Evolutionary conservation across 2,329 filamentous ascomycete genomes (phyloP).

Genomic region (Pseudogymnoascus sp.): DNA sequence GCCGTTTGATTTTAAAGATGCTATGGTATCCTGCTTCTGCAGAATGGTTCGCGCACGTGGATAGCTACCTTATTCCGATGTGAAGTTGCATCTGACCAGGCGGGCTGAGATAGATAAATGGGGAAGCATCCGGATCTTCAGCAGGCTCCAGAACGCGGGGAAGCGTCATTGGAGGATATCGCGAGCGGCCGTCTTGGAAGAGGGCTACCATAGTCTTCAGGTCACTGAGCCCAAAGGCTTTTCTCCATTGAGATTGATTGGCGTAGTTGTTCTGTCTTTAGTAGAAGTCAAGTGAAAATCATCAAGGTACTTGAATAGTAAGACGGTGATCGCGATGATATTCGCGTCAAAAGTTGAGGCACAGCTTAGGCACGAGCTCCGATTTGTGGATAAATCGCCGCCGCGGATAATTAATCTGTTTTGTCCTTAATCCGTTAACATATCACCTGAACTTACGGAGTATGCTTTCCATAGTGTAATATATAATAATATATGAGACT

Average conservation of each 20-base stretch:
- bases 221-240: neutral
- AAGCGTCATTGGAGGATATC: neutral
- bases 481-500: neutral
- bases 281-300: neutral
- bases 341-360: neutral
- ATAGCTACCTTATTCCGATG: neutral
- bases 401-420: neutral
- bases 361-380: neutral
- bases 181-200: neutral
- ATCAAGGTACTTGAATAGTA: neutral
- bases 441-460: neutral
- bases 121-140: neutral
- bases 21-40: neutral
- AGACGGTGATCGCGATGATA: neutral
- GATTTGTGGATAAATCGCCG: neutral
- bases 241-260: neutral
- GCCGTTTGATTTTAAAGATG: no score
- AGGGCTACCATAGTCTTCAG: neutral
- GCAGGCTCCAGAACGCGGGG: neutral
- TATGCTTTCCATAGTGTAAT: neutral
- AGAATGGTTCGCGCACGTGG: neutral
- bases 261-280: neutral
- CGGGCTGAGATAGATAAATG: neutral
- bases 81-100: neutral
- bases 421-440: neutral